Evolutionary conservation across 345 rosid genomes (phyloP).

Genomic region (Rhizophora mangle): DNA sequence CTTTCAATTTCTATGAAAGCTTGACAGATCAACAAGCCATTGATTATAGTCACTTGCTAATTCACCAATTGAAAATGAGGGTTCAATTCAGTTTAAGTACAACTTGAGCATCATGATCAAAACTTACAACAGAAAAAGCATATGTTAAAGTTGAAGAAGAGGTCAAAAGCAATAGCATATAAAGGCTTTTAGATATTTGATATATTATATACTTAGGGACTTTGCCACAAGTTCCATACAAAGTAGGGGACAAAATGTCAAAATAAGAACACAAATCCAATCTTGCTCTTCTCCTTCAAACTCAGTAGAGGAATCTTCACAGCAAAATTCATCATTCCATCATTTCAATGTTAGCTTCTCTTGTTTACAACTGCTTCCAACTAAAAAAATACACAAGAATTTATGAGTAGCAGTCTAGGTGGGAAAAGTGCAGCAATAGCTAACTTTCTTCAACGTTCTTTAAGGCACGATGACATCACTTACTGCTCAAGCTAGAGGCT

Average conservation of each 20-base stretch:
- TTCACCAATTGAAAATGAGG: too few relatives aligned
- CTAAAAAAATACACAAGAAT: constrained; percentile 14
- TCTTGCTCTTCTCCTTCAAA: constrained; percentile 13
- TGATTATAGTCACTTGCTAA: not conserved
- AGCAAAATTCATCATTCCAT: constrained; percentile 11
- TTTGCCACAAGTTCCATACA: constrained; percentile 28
- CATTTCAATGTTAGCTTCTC: constrained; percentile 22
- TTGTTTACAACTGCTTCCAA: constrained; percentile 39
- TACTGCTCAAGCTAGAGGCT: constrained; percentile 46
- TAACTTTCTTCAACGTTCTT: not conserved
- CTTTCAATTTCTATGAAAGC: not conserved
- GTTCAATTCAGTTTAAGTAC: too few relatives aligned
- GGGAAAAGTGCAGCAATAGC: too few relatives aligned
- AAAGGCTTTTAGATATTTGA: not conserved
- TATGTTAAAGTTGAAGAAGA: not conserved
- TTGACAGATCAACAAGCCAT: not conserved
- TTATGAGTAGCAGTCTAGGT: too few relatives aligned
- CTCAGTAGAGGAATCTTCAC: constrained; percentile 24
- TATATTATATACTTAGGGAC: constrained; percentile 6
- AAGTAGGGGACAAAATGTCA: constrained; percentile 19
- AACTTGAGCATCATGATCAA: constrained; percentile 1
- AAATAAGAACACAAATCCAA: constrained; percentile 22
- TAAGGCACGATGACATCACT: constrained; percentile 13
- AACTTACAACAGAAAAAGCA: not conserved
- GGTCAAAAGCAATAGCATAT: not conserved